Base-by-base conservation (phyloP, 139 green algal genomes). In the Dunaliella primolecta region DNA sequence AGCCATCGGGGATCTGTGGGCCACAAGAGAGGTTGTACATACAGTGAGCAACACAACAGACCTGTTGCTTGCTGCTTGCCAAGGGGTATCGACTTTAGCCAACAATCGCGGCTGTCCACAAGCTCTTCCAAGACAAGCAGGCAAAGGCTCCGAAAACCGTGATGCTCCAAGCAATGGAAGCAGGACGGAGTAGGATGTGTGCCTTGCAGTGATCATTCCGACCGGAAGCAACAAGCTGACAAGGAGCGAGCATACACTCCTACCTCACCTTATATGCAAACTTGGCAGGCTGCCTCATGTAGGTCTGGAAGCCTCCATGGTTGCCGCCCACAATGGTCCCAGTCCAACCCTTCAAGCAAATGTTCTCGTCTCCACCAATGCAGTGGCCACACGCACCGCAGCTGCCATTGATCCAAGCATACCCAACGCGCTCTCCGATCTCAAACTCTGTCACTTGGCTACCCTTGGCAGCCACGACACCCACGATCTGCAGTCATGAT, bases 371-470 rank as follows among this genome's bases (percentile, higher is more conserved):
- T 27, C 91, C 91, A 0, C 71, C 56, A 34, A 91, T 55, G 84
- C 92, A 95, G 35, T 75, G 70, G 23, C 35, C 36, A 85, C 92
- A 95, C n/a, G 75, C 2, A 30, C 88, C 75, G 89, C 92, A 95
- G 78, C 46, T 88, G 81, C 89, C 70, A 0, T 37, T 76, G 79
- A 94, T 91, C 89, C 91, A 94, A 30, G 88, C 89, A n/a, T 91
- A 84, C 3, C 92, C 92, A 20, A 91, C 90, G 1, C 84, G 71
- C 38, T 90, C 75, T 27, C 90, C 86, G 11, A 84, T 79, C 46
- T 72, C 25, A 30, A 84, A 46, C 30, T 21, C 55, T 1, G 24
- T 27, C 23, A 83, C 79, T 46, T 83, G 79, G 3, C 3, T 15
- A 64, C 46, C 46, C 46, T 64, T 64, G 46, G 46, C 46, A 25